Evolutionary conservation across 208 protist species (phyloP).

Genomic region (Acanthamoeba triangularis): DNA sequence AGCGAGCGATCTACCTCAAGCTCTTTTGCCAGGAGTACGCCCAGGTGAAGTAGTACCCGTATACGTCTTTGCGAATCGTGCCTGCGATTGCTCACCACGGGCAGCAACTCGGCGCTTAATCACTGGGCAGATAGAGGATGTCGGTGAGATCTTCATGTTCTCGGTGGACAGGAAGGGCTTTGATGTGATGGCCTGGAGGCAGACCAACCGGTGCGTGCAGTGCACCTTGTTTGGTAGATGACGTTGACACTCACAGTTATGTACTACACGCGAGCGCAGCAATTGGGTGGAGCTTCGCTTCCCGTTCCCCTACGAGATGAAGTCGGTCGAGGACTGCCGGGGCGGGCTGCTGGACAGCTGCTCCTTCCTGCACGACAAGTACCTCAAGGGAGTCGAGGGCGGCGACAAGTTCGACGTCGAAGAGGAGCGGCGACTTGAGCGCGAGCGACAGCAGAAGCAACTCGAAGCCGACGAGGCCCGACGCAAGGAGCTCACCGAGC

Average conservation of each 20-base stretch:
- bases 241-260: no score
- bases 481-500: background rate
- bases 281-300: constrained; percentile 58
- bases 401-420: constrained; percentile 22
- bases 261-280: background rate
- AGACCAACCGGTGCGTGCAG: constrained; percentile 23
- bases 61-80: background rate
- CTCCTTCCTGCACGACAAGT: constrained; percentile 60
- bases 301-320: constrained; percentile 71
- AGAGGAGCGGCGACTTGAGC: background rate
- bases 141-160: constrained; percentile 73
- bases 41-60: background rate
- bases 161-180: constrained; percentile 49
- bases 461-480: background rate
- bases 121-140: background rate
- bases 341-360: constrained; percentile 56
- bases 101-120: background rate
- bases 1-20: constrained; percentile 60
- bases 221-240: background rate
- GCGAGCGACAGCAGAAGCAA: background rate
- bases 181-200: constrained; percentile 65
- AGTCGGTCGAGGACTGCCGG: constrained; percentile 52
- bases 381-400: constrained; percentile 8
- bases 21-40: constrained; percentile 66
- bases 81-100: background rate